phyloP scores from a whole-genome alignment of 2,329 filamentous ascomycete species.

The Sporothrix euskadiensis region DNA sequence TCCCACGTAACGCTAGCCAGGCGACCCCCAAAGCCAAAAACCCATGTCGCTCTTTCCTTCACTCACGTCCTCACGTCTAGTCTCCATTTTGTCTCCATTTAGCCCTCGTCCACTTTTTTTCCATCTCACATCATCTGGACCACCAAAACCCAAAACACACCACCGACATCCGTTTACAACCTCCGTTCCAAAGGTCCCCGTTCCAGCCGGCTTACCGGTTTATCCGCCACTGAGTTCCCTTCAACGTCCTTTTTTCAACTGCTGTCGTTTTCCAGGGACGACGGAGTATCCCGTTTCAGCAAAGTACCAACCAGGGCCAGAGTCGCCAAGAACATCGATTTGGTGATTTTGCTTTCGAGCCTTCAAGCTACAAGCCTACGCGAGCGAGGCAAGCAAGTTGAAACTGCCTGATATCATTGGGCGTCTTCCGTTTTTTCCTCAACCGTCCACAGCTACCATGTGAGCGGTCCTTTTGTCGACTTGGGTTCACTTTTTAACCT shows the following conservation, averaged over 20 bases:
- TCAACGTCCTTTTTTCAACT: not conserved
- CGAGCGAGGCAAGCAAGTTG: not conserved
- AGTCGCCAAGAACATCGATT: not conserved
- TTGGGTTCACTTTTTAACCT: not conserved
- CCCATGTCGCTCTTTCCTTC: not conserved
- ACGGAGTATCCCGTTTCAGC: not conserved
- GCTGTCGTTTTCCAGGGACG: not conserved
- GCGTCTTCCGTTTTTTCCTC: not conserved
- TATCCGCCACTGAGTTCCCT: not conserved
- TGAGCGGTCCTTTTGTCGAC: not conserved
- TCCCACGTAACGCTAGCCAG: not conserved
- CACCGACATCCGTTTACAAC: not conserved
- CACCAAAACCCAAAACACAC: not conserved
- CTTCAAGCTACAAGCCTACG: too few species aligned
- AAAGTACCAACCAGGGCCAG: not conserved
- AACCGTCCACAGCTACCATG: not conserved
- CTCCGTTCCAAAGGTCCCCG: not conserved
- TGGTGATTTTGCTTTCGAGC: not conserved
- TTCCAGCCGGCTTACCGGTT: conserved; percentile 8
- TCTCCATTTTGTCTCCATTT: not conserved
- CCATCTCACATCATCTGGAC: not conserved
- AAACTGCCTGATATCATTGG: not conserved
- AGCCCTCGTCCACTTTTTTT: not conserved
- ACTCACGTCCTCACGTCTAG: not conserved
- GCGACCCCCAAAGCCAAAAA: conserved; percentile 9